phyloP scores from a whole-genome alignment of 495 filamentous ascomycete genomes.

The Trichoderma erinaceum region DNA sequence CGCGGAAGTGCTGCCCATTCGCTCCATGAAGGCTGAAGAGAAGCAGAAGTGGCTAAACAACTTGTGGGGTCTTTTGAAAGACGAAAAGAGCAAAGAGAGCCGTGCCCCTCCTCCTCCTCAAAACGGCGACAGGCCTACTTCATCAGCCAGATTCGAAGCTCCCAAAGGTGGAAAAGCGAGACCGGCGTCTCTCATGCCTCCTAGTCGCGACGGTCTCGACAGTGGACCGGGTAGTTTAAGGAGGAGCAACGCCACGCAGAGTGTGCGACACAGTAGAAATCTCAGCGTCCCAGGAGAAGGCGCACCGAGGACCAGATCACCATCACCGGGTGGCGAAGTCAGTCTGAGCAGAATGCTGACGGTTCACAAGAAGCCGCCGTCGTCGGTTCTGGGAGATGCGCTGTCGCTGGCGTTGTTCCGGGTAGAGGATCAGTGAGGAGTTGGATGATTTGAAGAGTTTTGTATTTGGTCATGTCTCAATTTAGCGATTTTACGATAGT shows the following conservation, averaged over 20 bases:
- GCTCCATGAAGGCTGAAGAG: constrained; percentile 30
- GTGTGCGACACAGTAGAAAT: not conserved
- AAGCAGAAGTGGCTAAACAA: constrained; percentile 30
- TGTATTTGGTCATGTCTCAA: not conserved
- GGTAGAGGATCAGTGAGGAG: constrained; percentile 20
- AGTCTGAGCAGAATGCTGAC: constrained; percentile 27
- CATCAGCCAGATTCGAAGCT: constrained; percentile 14
- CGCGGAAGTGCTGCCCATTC: constrained; percentile 30
- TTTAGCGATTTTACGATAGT: not conserved
- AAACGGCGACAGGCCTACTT: not conserved
- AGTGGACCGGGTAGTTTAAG: not conserved
- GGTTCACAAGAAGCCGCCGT: constrained; percentile 24
- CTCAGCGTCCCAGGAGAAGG: constrained; percentile 17
- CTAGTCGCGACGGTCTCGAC: not conserved
- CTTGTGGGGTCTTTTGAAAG: constrained; percentile 24
- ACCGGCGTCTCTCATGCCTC: not conserved
- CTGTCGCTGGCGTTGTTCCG: constrained; percentile 30
- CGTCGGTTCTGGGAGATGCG: constrained; percentile 26
- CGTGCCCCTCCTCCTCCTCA: not conserved
- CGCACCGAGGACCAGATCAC: constrained; percentile 13
- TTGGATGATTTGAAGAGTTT: not conserved
- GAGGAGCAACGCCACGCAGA: constrained; percentile 12
- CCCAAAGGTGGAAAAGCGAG: constrained; percentile 5
- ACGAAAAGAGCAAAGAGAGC: constrained; percentile 16
- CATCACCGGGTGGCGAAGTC: constrained; percentile 18